Base-by-base conservation (phyloP, 306 rosid species). In the Prunus armeniaca region DNA sequence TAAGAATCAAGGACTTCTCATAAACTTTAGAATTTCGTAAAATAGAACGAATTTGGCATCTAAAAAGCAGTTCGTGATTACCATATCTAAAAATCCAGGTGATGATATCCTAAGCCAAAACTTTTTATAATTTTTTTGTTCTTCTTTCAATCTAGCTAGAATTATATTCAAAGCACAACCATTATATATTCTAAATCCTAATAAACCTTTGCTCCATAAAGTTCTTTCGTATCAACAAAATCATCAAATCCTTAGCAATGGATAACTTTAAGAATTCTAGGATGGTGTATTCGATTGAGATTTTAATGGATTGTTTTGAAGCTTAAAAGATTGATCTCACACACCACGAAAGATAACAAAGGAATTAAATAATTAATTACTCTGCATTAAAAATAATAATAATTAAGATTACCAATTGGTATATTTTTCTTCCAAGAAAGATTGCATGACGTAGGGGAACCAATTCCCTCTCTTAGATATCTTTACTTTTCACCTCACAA, bases 371-470 rank as follows among this genome's bases (percentile, higher is more conserved):
- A 38, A 6, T 38, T 38, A 38, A 1, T 38, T 0, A 38, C 43
- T 38, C 43, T 6, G 43, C 43, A 1, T 38, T 12, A 4, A 49
- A 51, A 17, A 51, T 17, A 51, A 15, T 6, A 51, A 5, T 20
- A 56, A 12, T 20, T 56, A 20, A 13, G 9, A 7, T 8, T 56
- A 20, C 4, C n/a, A n/a, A n/a, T 56, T 20, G 41, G 6, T 63
- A 25, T 60, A 24, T 2, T 25, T 79, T 83, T 72, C 74, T 72
- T 76, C 56, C 65, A 72, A 75, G 78, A 65, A 27, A 41, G 76
- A 74, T 9, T 41, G 67, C 11, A 66, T 76, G 78, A 67, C 80
- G 65, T 60, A 41, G 38, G 62, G 79, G 89, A 81, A 81, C 79
- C 82, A 64, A 83, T 83, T 85, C 88, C 68, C 54, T 25, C 24